These are phyloP conservation scores for Trifolium pratense DNA, from an alignment of 306 rosid species.

Conservation along the genomic window DNA sequence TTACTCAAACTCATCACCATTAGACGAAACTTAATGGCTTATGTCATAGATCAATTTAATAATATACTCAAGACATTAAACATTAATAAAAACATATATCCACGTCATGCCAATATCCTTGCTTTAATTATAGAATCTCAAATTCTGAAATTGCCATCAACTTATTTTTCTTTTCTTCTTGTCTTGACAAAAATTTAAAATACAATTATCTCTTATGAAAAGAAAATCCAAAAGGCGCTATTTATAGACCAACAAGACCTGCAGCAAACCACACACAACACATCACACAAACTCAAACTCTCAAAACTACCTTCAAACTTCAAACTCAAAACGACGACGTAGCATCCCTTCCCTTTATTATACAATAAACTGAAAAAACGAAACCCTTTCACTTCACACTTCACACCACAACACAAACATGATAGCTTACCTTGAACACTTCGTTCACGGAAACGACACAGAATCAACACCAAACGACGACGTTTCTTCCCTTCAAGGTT, in stretches of 20 bases:
- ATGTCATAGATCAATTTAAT: too few species aligned
- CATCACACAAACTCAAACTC: not conserved
- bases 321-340: slow-evolving; percentile 23
- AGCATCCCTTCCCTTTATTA: too few species aligned
- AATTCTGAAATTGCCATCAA: not conserved
- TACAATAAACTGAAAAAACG: not conserved
- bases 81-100: not conserved
- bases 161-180: not conserved
- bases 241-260: slow-evolving; percentile 43
- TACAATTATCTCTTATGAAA: not conserved
- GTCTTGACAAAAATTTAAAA: slow-evolving; percentile 14
- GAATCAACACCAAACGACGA: slow-evolving; percentile 60
- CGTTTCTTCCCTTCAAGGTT: slow-evolving; percentile 50
- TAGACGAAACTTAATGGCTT: too few species aligned
- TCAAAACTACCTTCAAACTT: not conserved
- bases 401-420: slow-evolving; percentile 43
- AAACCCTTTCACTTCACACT: not conserved
- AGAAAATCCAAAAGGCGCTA: slow-evolving; percentile 50
- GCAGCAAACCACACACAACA: slow-evolving; percentile 30
- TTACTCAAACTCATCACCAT: too few species aligned
- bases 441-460: slow-evolving; percentile 69
- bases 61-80: too few species aligned
- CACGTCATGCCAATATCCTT: not conserved
- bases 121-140: slow-evolving; percentile 18
- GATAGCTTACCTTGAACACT: slow-evolving; percentile 83